Evolutionary conservation across 306 rosid species (phyloP), one percentile per base, ranked within the genome.

Genomic region (Carpinus viminea): DNA sequence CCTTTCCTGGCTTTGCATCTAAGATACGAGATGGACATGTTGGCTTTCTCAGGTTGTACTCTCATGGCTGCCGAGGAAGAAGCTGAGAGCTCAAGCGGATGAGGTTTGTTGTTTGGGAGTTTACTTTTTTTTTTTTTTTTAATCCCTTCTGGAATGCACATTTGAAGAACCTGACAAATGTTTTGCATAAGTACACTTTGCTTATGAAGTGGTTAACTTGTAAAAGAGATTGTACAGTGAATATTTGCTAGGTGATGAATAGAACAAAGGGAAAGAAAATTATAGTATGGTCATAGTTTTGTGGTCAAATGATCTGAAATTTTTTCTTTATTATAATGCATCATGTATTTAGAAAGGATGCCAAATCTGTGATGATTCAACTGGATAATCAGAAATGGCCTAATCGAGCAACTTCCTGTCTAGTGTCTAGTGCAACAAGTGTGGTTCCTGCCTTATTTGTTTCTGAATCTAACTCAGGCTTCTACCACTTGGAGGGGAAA

Each of bases 31-130:
- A 93, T 93, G 98, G 98, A 93, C 79, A 93, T 93, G 98, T 78
- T 93, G 85, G 96, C 98, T 61, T 93, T 93, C 92, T 93, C 98
- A 2, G 98, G 98, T 68, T 93, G 98, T 80, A 90, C n/a, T n/a
- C 98, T 72, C 91, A 86, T 46, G 92, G 96, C 64, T 93, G 98
- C 91, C 1, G 82, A 81, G 43, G 89, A 85, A 79, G 98, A 93
- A 86, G 92, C 98, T 53, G 90, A 86, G 97, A 91, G 86, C 98
- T 93, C 85, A 93, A 89, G 86, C 87, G 65, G 64, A 78, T 93
- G 87, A 93, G 98, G 98, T 93, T 52, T 77, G 84, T 81, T 12
- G 59, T 70, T 52, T 51, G 41, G 66, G 56, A 56, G 2, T 68
- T 57, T 4, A n/a, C 7, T n/a, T n/a, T n/a, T n/a, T n/a, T 59